A percentile compares a stretch with the other conserved stretches of the same genome.
Evolutionary conservation across 345 rosid genomes (phyloP).

Genomic region (Gossypium herbaceum): DNA sequence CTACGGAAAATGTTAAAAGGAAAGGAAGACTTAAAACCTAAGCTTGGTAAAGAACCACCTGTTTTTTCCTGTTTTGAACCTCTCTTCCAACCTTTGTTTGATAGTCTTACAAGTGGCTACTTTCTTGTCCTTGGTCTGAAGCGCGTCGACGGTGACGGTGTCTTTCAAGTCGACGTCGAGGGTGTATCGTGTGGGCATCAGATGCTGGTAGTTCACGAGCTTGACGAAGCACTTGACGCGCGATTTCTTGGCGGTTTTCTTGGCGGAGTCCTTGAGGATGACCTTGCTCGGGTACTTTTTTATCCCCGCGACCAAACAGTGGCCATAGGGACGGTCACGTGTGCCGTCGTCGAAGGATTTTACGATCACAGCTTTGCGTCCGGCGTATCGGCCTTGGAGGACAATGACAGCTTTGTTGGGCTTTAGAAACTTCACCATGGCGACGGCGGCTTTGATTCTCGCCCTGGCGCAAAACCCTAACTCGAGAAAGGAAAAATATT

Average conservation of each 20-base stretch:
- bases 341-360: conserved; percentile 42
- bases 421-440: conserved; percentile 11
- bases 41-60: conserved; percentile 65
- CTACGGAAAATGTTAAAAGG: not conserved
- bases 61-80: conserved; percentile 62
- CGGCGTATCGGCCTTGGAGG: conserved; percentile 58
- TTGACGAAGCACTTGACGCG: conserved; percentile 49
- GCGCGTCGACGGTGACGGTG: conserved; percentile 32
- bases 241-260: conserved; percentile 50
- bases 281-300: conserved; percentile 52
- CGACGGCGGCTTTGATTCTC: not conserved
- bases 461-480: not conserved
- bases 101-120: conserved; percentile 41
- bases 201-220: conserved; percentile 50
- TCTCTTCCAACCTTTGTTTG: conserved; percentile 48
- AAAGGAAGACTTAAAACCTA: conserved; percentile 32
- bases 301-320: conserved; percentile 34
- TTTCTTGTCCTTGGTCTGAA: conserved; percentile 48
- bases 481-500: not conserved
- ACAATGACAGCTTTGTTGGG: conserved; percentile 53
- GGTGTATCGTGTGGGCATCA: conserved; percentile 63
- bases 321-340: conserved; percentile 27
- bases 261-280: conserved; percentile 45
- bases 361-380: conserved; percentile 48
- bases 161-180: conserved; percentile 59